Conservation (phyloP, 345 rosid genomes). For the Erysimum cheiranthoides region DNA sequence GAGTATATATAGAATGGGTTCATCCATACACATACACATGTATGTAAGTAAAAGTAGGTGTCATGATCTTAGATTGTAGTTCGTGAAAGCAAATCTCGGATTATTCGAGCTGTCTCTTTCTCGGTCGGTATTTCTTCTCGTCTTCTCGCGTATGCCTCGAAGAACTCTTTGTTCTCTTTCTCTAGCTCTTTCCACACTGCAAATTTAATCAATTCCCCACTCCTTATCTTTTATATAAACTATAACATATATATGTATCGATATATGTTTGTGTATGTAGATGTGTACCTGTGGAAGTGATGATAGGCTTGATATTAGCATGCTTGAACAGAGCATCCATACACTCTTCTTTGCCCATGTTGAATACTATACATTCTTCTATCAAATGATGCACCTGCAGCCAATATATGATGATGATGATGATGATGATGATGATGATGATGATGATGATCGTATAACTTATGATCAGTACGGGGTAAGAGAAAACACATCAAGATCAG, state of each 20-base stretch:
- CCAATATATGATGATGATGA: not conserved
- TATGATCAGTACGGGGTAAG: slow-evolving; percentile 6
- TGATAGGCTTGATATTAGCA: slow-evolving; percentile 82
- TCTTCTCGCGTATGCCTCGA: slow-evolving; percentile 63
- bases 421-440: not conserved
- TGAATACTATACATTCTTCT: slow-evolving; percentile 86
- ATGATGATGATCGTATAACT: slow-evolving; percentile 1
- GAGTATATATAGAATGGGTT: not conserved
- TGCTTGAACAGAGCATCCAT: slow-evolving; percentile 88
- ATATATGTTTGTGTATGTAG: not conserved
- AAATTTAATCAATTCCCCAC: not conserved
- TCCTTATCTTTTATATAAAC: not conserved
- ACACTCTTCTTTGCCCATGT: slow-evolving; percentile 93
- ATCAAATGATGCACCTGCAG: slow-evolving; percentile 89
- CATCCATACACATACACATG: slow-evolving; percentile 9
- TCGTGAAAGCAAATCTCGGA: slow-evolving; percentile 48
- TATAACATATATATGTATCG: not conserved
- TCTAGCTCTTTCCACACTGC: slow-evolving; percentile 94
- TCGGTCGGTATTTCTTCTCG: slow-evolving; percentile 47
- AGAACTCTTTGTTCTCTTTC: slow-evolving; percentile 91
- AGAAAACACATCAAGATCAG: not conserved
- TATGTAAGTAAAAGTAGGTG: slow-evolving; percentile 9
- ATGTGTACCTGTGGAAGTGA: slow-evolving; percentile 81
- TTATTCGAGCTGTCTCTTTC: slow-evolving; percentile 52
- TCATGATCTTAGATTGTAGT: slow-evolving; percentile 39